Conservation (phyloP, 139 green algal genomes). For the Tetradesmus obliquus region DNA sequence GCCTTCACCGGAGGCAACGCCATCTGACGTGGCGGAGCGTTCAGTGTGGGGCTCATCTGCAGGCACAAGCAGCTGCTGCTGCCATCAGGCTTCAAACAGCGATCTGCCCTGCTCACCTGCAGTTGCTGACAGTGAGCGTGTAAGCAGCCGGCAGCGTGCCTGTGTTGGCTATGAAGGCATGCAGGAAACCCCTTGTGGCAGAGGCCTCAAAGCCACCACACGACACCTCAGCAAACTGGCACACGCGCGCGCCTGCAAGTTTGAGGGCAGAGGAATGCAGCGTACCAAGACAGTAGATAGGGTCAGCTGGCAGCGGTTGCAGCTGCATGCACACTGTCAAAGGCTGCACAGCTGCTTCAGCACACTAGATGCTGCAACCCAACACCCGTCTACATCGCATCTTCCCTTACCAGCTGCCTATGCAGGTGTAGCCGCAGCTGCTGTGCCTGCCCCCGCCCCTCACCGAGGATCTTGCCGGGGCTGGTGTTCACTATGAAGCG, state of each 20-base stretch:
- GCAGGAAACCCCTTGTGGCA: constrained; percentile 70
- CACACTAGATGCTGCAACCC: background rate
- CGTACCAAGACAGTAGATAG: background rate
- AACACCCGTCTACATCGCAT: background rate
- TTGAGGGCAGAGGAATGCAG: constrained; percentile 18
- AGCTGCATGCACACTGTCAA: constrained; percentile 7
- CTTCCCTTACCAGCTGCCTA: background rate
- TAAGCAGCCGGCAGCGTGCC: constrained; percentile 62
- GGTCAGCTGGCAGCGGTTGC: background rate
- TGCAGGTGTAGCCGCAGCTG: background rate
- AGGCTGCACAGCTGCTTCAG: background rate
- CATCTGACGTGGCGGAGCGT: no score
- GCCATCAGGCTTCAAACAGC: background rate
- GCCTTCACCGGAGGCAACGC: no score
- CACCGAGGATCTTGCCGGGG: constrained; percentile 68
- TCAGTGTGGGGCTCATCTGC: no score
- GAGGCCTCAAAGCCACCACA: constrained; percentile 84
- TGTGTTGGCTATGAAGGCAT: constrained; percentile 68
- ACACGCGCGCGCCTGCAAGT: constrained; percentile 17
- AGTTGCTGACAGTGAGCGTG: constrained; percentile 70
- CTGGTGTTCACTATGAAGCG: constrained; percentile 69
- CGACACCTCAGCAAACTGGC: constrained; percentile 16
- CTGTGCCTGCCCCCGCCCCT: background rate
- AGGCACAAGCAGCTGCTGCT: background rate
- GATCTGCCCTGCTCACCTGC: constrained; percentile 34